Evolutionary conservation across 2,329 filamentous ascomycete species (phyloP).

Genomic region (Lecanicillium sp.): DNA sequence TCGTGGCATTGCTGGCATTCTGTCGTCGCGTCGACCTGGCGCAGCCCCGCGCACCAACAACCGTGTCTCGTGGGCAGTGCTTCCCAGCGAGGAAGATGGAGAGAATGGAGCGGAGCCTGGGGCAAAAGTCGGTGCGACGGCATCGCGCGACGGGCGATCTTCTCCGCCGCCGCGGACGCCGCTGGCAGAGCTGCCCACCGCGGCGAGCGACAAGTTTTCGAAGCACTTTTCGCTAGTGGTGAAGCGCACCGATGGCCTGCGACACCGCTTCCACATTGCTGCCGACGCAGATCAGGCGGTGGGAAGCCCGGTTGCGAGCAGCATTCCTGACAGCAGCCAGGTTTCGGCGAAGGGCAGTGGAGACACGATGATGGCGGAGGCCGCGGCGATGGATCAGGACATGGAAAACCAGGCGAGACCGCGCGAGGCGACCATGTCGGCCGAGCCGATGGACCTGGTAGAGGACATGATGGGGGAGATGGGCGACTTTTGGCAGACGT

Average conservation of each 20-base stretch:
- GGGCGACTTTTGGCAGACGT: slow-evolving; percentile 29
- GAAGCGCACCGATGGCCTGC: slow-evolving; percentile 26
- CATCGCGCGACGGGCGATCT: slow-evolving; percentile 17
- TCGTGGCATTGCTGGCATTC: slow-evolving; percentile 29
- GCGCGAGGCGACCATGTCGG: slow-evolving; percentile 13
- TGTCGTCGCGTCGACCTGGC: slow-evolving; percentile 31
- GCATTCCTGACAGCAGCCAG: background rate
- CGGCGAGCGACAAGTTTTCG: slow-evolving; percentile 34
- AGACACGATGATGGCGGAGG: slow-evolving; percentile 11
- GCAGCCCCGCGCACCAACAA: slow-evolving; percentile 20
- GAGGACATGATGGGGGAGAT: slow-evolving; percentile 33
- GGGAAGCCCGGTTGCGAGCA: slow-evolving; percentile 20
- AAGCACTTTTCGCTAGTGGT: slow-evolving; percentile 43
- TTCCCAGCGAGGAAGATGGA: slow-evolving; percentile 23
- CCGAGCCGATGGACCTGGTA: slow-evolving; percentile 30
- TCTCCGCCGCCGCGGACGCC: slow-evolving; percentile 40
- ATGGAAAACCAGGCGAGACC: background rate
- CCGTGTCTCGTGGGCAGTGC: slow-evolving; percentile 33
- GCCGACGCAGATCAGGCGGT: slow-evolving; percentile 22
- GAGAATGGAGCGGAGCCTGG: slow-evolving; percentile 8
- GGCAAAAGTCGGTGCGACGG: background rate
- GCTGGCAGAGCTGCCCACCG: slow-evolving; percentile 29
- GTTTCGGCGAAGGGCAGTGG: background rate
- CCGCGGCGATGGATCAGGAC: background rate
- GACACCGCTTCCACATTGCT: slow-evolving; percentile 23